Evolutionary conservation across 441 rosid genomes (phyloP).

Genomic region (California macrophylla): DNA sequence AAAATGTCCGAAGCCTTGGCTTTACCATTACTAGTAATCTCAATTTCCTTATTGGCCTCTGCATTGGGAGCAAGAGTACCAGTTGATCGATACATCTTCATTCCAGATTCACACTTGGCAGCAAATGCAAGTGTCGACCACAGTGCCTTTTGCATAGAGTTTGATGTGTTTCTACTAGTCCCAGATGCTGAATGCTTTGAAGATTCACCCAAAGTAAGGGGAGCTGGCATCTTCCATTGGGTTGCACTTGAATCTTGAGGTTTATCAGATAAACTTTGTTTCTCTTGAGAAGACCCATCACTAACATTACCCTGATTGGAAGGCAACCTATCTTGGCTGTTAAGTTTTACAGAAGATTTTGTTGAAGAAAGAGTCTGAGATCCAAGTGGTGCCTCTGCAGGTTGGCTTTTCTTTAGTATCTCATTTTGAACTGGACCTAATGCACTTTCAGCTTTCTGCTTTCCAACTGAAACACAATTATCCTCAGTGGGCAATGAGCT

Average conservation of each 20-base stretch:
- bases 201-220: conserved; percentile 22
- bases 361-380: conserved; percentile 11
- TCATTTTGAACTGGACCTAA: conserved; percentile 9
- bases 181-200: conserved; percentile 22
- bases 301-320: conserved; percentile 13
- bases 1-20: conserved; percentile 37
- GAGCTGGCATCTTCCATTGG: conserved; percentile 16
- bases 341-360: conserved; percentile 11
- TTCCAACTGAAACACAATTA: conserved; percentile 1
- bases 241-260: conserved; percentile 16
- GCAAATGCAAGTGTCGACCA: conserved; percentile 52
- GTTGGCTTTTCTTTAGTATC: conserved; percentile 19
- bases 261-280: conserved; percentile 14
- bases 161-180: conserved; percentile 26
- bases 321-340: conserved; percentile 12
- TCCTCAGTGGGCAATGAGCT: conserved; percentile 2
- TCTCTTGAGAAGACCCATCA: conserved; percentile 23
- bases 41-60: conserved; percentile 13
- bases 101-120: conserved; percentile 41
- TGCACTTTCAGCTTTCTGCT: conserved; percentile 11
- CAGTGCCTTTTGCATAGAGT: conserved; percentile 38
- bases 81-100: conserved; percentile 26
- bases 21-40: conserved; percentile 11
- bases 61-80: conserved; percentile 17
- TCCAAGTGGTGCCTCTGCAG: conserved; percentile 3